Evolutionary conservation across 1,139 yeast genomes (phyloP).

Genomic region (Saccharomyces hybrid): DNA sequence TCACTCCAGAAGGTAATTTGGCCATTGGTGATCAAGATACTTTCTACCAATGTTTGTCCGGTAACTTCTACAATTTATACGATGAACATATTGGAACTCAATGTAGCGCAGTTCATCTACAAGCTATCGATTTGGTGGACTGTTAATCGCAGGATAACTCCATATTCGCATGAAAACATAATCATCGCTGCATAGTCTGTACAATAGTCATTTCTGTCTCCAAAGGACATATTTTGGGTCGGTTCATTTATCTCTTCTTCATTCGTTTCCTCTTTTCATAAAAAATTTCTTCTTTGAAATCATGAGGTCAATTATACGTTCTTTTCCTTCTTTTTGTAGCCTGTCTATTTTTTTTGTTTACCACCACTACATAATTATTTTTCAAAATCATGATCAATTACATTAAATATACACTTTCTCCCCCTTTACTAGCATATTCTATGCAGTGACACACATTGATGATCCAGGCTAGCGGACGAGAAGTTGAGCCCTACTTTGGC

Average conservation of each 20-base stretch:
- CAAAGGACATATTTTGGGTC: not conserved
- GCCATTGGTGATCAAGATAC: conserved; percentile 59
- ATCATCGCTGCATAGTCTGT: not conserved
- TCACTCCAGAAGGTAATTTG: conserved; percentile 56
- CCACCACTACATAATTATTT: not conserved
- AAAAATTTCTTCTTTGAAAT: not conserved
- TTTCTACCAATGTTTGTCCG: conserved; percentile 78
- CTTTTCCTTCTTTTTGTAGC: not conserved
- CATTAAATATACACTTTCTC: not conserved
- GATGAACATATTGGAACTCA: conserved; percentile 60
- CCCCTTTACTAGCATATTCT: no score
- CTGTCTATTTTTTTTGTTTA: not conserved
- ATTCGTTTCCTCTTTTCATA: not conserved
- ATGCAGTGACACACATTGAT: no score
- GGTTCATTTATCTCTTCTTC: not conserved
- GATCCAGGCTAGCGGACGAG: no score
- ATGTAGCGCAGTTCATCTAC: conserved; percentile 59
- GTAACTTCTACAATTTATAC: conserved; percentile 78
- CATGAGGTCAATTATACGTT: not conserved
- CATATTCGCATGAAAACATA: not conserved
- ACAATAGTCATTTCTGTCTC: not conserved
- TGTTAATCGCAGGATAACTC: conserved; percentile 38
- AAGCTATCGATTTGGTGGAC: conserved; percentile 52
- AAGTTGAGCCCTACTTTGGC: no score
- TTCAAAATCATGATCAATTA: not conserved